Evolutionary conservation across 495 filamentous ascomycete species (phyloP).

Genomic region (Lasiosphaeriaceae sp.): DNA sequence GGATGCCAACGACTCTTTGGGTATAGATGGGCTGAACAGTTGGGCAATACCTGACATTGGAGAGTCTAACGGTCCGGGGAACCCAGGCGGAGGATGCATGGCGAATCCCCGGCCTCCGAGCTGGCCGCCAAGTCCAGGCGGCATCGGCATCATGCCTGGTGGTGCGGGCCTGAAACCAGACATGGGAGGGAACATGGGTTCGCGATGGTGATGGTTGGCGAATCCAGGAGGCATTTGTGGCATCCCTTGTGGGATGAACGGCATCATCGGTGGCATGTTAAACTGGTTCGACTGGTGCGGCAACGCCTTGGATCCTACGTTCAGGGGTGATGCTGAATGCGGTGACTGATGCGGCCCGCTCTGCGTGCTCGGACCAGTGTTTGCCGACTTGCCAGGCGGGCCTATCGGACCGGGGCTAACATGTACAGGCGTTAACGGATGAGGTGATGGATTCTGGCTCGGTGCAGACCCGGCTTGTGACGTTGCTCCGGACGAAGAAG

Average conservation of each 20-base stretch:
- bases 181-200: slow-evolving; percentile 42
- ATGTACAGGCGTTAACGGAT: slow-evolving; percentile 52
- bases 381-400: slow-evolving; percentile 38
- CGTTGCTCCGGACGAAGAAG: slow-evolving; percentile 63
- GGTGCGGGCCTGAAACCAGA: slow-evolving; percentile 28
- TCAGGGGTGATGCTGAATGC: slow-evolving; percentile 22
- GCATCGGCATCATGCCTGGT: slow-evolving; percentile 50
- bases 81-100: slow-evolving; percentile 55
- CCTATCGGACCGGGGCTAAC: slow-evolving; percentile 53
- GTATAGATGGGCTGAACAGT: slow-evolving; percentile 23
- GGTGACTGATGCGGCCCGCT: slow-evolving; percentile 13
- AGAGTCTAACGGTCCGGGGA: slow-evolving; percentile 45
- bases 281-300: slow-evolving; percentile 38
- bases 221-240: slow-evolving; percentile 36
- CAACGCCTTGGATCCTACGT: slow-evolving; percentile 26
- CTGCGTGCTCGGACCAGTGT: slow-evolving; percentile 7
- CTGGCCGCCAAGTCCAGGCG: slow-evolving; percentile 55
- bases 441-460: slow-evolving; percentile 66
- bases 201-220: slow-evolving; percentile 29
- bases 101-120: slow-evolving; percentile 63
- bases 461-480: slow-evolving; percentile 44
- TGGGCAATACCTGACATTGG: slow-evolving; percentile 34
- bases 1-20: slow-evolving; percentile 29
- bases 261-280: slow-evolving; percentile 31
- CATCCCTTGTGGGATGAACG: slow-evolving; percentile 34